Conservation (phyloP, 192 early-diverging fungal species). For the Backusella luteola region DNA sequence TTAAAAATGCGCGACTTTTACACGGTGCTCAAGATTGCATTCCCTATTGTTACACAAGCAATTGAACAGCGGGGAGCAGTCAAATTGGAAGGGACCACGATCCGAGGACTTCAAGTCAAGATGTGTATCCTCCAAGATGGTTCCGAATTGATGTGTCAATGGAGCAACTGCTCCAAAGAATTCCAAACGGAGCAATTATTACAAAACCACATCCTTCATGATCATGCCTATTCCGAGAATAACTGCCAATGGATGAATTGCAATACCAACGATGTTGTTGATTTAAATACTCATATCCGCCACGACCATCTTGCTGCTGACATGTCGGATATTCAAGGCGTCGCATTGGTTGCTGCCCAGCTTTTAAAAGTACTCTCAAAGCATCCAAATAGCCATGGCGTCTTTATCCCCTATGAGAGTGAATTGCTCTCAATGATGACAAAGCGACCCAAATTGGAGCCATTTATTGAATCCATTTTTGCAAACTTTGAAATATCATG, state of each 20-base stretch:
- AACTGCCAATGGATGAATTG: neutral
- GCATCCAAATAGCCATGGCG: conserved; percentile 17
- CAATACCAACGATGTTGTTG: neutral
- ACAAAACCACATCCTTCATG: conserved; percentile 48
- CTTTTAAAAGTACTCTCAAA: conserved; percentile 17
- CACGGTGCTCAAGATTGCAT: conserved; percentile 37
- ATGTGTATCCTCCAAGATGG: conserved; percentile 31
- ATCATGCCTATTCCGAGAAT: conserved; percentile 33
- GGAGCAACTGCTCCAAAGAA: conserved; percentile 46
- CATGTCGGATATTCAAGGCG: conserved; percentile 14
- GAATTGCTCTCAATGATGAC: conserved; percentile 15
- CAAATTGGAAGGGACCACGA: conserved; percentile 14
- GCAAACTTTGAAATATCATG: conserved; percentile 14
- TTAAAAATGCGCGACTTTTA: conserved; percentile 34
- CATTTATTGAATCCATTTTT: conserved; percentile 19
- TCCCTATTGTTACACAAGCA: conserved; percentile 17
- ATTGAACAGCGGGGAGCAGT: neutral
- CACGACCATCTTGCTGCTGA: neutral
- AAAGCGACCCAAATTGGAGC: conserved; percentile 19
- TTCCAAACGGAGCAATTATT: conserved; percentile 41
- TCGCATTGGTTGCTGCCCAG: conserved; percentile 20
- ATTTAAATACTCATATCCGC: conserved; percentile 1
- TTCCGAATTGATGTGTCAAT: conserved; percentile 42
- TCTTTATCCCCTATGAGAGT: conserved; percentile 25
- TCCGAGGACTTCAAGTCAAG: conserved; percentile 34